Conservation (phyloP, 306 rosid species). For the Notholithocarpus densiflorus region DNA sequence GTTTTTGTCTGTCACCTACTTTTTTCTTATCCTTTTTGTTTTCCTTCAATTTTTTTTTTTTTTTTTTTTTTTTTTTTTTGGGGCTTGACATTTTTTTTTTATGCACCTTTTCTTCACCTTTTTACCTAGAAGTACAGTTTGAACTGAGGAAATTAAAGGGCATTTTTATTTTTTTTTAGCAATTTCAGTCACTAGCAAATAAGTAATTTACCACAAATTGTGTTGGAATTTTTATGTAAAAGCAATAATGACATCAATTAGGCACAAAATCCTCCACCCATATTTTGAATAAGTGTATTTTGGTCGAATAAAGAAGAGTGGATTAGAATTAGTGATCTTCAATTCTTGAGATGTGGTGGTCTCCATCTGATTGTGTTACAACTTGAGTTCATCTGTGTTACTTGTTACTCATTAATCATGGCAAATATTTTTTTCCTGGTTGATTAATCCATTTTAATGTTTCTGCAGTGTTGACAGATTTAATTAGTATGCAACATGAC, state of each 20-base stretch:
- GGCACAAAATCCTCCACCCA: neutral
- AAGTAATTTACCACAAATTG: neutral
- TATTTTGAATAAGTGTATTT: too few relatives aligned
- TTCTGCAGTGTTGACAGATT: neutral
- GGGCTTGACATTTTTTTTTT: neutral
- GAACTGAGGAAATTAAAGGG: neutral
- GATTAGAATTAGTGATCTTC: too few relatives aligned
- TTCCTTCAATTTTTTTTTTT: neutral
- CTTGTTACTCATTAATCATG: neutral
- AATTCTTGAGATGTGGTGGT: too few relatives aligned
- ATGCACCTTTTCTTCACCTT: neutral
- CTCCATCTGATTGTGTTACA: too few relatives aligned
- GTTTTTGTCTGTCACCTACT: slow-evolving; percentile 49
- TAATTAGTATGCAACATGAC: neutral
- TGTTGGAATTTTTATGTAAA: neutral
- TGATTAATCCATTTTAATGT: neutral
- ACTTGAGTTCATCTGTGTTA: neutral
- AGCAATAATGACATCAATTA: neutral
- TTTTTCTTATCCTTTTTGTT: slow-evolving; percentile 8
- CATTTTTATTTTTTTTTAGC: too few relatives aligned
- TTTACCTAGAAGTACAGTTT: neutral
- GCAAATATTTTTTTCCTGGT: neutral
- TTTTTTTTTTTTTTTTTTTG: neutral
- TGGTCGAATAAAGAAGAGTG: too few relatives aligned
- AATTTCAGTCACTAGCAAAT: too few relatives aligned